Base-by-base conservation (phyloP, 2,329 filamentous ascomycete species). In the Lecanicillium sp. region DNA sequence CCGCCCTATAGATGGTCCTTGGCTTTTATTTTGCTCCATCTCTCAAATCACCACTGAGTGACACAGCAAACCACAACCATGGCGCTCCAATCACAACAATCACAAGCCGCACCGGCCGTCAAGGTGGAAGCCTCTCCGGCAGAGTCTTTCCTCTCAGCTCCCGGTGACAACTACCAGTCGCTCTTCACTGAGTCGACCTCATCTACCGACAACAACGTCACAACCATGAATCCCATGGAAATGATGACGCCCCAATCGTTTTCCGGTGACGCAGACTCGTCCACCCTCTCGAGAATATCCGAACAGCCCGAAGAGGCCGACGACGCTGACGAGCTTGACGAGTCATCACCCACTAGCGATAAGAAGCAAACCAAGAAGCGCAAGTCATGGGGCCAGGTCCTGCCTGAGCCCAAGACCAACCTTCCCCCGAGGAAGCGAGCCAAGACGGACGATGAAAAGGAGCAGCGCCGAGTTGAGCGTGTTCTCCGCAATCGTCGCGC, bases 391-490 rank as follows among this genome's bases (percentile, higher is more conserved):
- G 92, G 92, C 35, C 92, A 98, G 64, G 86, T 94, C 59, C 79
- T 96, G 29, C 92, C 92, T 14, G 86, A 94, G 57, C 92, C 92
- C 31, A 96, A 95, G 75, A 96, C 92, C 22, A 94, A 90, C 56
- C 78, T 96, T 7, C 90, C 90, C 44, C 90, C 90, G 29, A 82
- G 89, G 49, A 98, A 98, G 78, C 87, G 92, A 45, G 92, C 92
- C 52, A 98, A 96, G 75, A 98, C 92, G 3, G 90, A 94, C 54
- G 92, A 95, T 55, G 92, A 98, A 65, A 98, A 98, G 68, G 92
- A 96, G 65, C 92, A 98, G 64, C 84, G 92, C 32, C 85, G 92
- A 45, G 94, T 96, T 40, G 92, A 98, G 70, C 86, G 92, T 45
- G 92, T 98, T 48, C 86, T 96, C 52, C 83, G 92, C 32, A 98